A percentile compares a stretch with the other conserved stretches of the same genome.
These are phyloP conservation scores for Triangularia setosa DNA, from an alignment of 2,329 filamentous ascomycete species.

Conservation along the genomic window DNA sequence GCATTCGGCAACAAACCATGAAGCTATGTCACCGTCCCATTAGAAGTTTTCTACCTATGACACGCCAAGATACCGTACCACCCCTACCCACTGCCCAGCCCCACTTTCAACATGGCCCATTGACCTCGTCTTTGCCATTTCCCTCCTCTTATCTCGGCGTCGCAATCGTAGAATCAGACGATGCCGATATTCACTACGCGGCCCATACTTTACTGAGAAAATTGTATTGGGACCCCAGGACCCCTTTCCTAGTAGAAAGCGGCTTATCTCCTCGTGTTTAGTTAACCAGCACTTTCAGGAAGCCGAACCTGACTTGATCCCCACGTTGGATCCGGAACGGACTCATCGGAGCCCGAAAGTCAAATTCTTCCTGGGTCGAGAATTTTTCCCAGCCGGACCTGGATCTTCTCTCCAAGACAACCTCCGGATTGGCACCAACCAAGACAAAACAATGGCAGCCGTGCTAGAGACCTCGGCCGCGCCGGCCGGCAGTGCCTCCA, in stretches of 20 bases:
- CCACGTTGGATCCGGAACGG: background rate
- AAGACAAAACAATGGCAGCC: background rate
- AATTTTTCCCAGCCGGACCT: background rate
- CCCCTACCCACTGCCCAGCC: background rate
- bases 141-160: background rate
- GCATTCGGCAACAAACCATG: background rate
- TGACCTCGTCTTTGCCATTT: background rate
- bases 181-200: background rate
- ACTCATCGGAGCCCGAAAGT: background rate
- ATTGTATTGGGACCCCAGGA: background rate
- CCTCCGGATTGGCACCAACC: background rate
- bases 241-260: background rate
- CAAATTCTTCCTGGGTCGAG: background rate
- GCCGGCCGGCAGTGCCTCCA: background rate
- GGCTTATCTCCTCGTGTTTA: background rate
- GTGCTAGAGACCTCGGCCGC: background rate
- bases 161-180: background rate
- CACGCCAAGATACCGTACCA: background rate
- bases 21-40: background rate
- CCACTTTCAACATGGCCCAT: background rate
- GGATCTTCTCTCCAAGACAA: background rate
- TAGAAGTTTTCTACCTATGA: background rate
- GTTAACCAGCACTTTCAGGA: background rate
- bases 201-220: background rate
- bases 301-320: background rate